These are phyloP conservation scores for Chaetomidium leptoderma DNA, from an alignment of 495 filamentous ascomycete genomes.

Conservation along the genomic window DNA sequence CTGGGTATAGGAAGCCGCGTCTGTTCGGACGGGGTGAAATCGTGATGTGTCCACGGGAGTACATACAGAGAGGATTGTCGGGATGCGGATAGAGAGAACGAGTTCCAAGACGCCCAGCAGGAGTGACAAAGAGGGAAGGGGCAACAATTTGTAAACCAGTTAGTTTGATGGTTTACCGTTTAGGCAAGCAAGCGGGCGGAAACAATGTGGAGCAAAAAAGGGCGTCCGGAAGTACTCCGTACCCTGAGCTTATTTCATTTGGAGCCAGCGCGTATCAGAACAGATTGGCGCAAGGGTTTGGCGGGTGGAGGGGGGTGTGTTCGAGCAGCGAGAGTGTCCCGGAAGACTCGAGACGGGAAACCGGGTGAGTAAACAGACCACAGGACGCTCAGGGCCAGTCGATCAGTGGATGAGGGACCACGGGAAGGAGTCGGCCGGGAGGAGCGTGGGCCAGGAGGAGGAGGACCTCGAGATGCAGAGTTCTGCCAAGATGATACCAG, in stretches of 20 bases:
- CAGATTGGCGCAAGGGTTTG: conserved; percentile 36
- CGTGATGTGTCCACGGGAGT: not conserved
- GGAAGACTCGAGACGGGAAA: conserved; percentile 20
- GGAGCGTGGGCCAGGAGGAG: conserved; percentile 11
- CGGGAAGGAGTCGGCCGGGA: conserved; percentile 5
- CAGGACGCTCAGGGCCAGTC: conserved; percentile 17
- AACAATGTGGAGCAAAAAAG: conserved; percentile 33
- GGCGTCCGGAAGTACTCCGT: conserved; percentile 22
- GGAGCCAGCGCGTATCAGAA: conserved; percentile 38
- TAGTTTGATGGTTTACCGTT: conserved; percentile 20
- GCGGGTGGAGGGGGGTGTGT: too few relatives aligned
- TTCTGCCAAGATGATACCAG: conserved; percentile 16
- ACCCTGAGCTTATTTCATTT: conserved; percentile 38
- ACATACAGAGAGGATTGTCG: conserved; percentile 8
- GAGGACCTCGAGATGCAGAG: conserved; percentile 15
- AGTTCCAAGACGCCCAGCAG: conserved; percentile 5
- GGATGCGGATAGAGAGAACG: conserved; percentile 7
- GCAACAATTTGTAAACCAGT: conserved; percentile 24
- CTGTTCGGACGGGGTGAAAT: conserved; percentile 12
- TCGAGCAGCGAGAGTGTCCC: conserved; percentile 19
- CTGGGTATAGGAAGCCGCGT: conserved; percentile 12
- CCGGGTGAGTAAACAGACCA: conserved; percentile 16
- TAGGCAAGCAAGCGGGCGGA: conserved; percentile 32
- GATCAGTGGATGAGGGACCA: conserved; percentile 14
- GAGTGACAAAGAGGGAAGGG: conserved; percentile 15